A percentile compares a stretch with the other conserved stretches of the same genome.
Conservation (phyloP, 805 yeast species). For the Phaffomyces opuntiae region DNA sequence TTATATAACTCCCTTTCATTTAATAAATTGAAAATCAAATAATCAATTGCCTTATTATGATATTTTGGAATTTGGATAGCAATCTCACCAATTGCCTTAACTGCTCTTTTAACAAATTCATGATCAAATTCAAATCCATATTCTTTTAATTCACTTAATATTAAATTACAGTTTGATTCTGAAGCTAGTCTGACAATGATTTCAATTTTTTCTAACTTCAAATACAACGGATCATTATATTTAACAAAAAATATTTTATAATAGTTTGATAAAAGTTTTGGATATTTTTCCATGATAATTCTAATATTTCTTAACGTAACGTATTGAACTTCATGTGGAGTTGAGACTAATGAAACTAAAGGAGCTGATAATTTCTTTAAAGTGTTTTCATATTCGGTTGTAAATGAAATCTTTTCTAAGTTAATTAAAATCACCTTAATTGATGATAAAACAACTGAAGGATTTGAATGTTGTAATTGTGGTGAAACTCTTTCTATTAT, state of each 20-base stretch:
- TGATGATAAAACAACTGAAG: slow-evolving; percentile 85
- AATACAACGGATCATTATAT: slow-evolving; percentile 74
- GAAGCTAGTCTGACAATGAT: slow-evolving; percentile 64
- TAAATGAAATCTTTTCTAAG: slow-evolving; percentile 36
- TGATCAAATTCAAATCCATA: slow-evolving; percentile 83
- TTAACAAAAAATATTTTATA: slow-evolving; percentile 86
- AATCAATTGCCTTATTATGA: slow-evolving; percentile 50
- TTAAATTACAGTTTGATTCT: slow-evolving; percentile 47
- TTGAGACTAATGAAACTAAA: slow-evolving; percentile 75
- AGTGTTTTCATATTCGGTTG: slow-evolving; percentile 34
- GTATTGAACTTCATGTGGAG: slow-evolving; percentile 91
- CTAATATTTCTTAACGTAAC: slow-evolving; percentile 89
- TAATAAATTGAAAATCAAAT: slow-evolving; percentile 44
- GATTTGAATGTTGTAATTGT: slow-evolving; percentile 94
- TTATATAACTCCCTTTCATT: slow-evolving; percentile 61
- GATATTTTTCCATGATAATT: slow-evolving; percentile 83
- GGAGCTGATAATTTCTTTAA: slow-evolving; percentile 78
- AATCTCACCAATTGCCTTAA: slow-evolving; percentile 62
- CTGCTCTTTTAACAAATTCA: slow-evolving; percentile 61
- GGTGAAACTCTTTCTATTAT: slow-evolving; percentile 88
- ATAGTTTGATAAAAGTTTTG: slow-evolving; percentile 69
- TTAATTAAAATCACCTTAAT: slow-evolving; percentile 76
- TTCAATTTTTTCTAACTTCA: slow-evolving; percentile 72
- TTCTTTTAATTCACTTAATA: slow-evolving; percentile 68
- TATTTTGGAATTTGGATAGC: slow-evolving; percentile 56